phyloP scores from a whole-genome alignment of 1,139 yeast genomes.

The Zhuliangozyma blackwelliae region DNA sequence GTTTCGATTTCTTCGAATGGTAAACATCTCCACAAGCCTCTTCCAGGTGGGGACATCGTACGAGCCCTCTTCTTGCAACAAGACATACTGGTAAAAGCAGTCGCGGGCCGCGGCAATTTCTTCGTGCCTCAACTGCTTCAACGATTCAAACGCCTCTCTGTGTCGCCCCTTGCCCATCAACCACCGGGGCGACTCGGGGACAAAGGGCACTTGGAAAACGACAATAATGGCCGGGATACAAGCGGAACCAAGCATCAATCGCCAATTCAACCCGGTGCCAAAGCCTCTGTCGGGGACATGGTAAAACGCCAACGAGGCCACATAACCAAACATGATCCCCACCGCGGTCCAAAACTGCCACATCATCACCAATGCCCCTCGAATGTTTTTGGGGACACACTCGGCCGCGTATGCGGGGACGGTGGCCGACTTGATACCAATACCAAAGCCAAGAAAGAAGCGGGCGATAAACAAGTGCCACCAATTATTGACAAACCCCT shows the following conservation, averaged over 20 bases:
- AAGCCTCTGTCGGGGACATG: constrained; percentile 33
- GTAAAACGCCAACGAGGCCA: constrained; percentile 58
- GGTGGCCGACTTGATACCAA: constrained; percentile 78
- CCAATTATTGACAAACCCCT: constrained; percentile 71
- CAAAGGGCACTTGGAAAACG: constrained; percentile 61
- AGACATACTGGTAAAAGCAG: constrained; percentile 64
- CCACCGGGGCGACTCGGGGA: constrained; percentile 84
- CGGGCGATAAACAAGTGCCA: constrained; percentile 72
- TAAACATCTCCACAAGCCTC: constrained; percentile 53
- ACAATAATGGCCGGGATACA: constrained; percentile 69
- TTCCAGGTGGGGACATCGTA: constrained; percentile 49
- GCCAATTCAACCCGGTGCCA: constrained; percentile 60
- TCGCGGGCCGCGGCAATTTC: constrained; percentile 71
- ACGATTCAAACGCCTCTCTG: constrained; percentile 52
- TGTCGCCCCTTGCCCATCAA: constrained; percentile 63
- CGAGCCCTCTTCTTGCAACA: constrained; percentile 63
- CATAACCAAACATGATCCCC: constrained; percentile 81
- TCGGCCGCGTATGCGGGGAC: constrained; percentile 83
- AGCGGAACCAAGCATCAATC: constrained; percentile 78
- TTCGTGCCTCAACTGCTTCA: constrained; percentile 45
- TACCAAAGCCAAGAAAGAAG: constrained; percentile 68
- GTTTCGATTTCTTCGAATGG: constrained; percentile 76
- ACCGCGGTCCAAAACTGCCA: constrained; percentile 90
- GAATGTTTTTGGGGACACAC: constrained; percentile 67
- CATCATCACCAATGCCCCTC: constrained; percentile 81